phyloP scores from a whole-genome alignment of 129 eudicot species.

The Helianthus annuus region DNA sequence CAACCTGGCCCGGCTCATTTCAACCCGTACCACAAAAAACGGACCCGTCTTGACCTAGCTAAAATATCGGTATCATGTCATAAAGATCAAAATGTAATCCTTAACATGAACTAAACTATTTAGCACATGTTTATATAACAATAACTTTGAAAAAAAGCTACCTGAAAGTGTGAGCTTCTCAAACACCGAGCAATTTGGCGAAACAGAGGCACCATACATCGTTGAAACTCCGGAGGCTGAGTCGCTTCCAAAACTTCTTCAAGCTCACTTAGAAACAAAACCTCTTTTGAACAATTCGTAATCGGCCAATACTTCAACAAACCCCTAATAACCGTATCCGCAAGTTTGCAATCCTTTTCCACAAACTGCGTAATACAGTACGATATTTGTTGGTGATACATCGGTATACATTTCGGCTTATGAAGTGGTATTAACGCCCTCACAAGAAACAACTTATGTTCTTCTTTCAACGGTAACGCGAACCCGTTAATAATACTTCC shows the following conservation, averaged over 20 bases:
- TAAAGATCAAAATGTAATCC: not conserved
- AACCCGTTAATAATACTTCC: slow-evolving; percentile 81
- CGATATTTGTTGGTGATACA: slow-evolving; percentile 77
- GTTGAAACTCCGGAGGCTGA: slow-evolving; percentile 68
- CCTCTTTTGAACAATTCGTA: slow-evolving; percentile 73
- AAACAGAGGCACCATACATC: slow-evolving; percentile 77
- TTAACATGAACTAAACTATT: slow-evolving; percentile 7
- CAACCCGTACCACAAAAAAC: not conserved
- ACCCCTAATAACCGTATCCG: slow-evolving; percentile 79
- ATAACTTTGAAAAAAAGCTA: slow-evolving; percentile 12
- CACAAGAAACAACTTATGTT: slow-evolving; percentile 71
- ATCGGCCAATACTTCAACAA: slow-evolving; percentile 74
- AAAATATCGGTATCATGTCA: not conserved
- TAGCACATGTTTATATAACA: not conserved
- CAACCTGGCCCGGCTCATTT: not conserved
- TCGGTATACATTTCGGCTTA: slow-evolving; percentile 66
- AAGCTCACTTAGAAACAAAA: slow-evolving; percentile 67
- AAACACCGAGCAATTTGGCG: slow-evolving; percentile 63
- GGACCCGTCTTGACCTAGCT: not conserved
- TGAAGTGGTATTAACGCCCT: slow-evolving; percentile 75
- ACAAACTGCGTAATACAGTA: slow-evolving; percentile 75
- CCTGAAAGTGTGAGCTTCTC: slow-evolving; percentile 83
- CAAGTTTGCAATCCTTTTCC: slow-evolving; percentile 74
- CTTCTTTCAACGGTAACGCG: slow-evolving; percentile 73
- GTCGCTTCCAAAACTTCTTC: slow-evolving; percentile 85